Percentiles rank a stretch among this genome's conserved stretches.
Evolutionary conservation across 345 rosid genomes (phyloP).

Genomic region (Lumnitzera racemosa): DNA sequence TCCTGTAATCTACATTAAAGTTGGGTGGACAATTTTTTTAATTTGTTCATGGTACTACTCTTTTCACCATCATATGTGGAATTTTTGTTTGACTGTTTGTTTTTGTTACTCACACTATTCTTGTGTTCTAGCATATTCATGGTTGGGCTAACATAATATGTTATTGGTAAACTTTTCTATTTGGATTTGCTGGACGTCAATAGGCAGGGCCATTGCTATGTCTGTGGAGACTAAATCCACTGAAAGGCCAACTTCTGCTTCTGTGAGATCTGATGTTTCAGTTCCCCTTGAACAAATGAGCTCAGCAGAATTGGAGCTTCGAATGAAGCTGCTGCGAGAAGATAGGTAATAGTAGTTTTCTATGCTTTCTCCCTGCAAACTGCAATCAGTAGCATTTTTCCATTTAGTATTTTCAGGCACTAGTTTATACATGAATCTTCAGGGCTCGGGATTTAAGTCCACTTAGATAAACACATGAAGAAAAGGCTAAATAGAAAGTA

Average conservation of each 20-base stretch:
- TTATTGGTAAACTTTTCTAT: neutral
- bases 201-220: slow-evolving; percentile 66
- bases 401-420: neutral
- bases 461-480: too few relatives aligned
- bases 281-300: slow-evolving; percentile 62
- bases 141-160: neutral
- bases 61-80: neutral
- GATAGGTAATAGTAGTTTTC: slow-evolving; percentile 32
- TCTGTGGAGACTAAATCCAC: slow-evolving; percentile 30
- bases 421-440: too few relatives aligned
- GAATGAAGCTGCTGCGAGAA: slow-evolving; percentile 65
- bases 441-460: too few relatives aligned
- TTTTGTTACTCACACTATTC: neutral
- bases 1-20: neutral
- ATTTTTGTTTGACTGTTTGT: neutral
- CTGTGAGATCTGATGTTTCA: slow-evolving; percentile 29
- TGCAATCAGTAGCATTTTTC: neutral
- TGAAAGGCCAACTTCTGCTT: slow-evolving; percentile 19
- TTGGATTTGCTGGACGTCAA: slow-evolving; percentile 16
- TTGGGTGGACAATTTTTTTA: neutral
- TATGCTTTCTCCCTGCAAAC: neutral
- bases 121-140: too few relatives aligned
- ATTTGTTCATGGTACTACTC: neutral
- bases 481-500: too few relatives aligned
- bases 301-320: slow-evolving; percentile 54